Base-by-base conservation (phyloP, 208 protist species). In the Wallacemonas sp. region DNA sequence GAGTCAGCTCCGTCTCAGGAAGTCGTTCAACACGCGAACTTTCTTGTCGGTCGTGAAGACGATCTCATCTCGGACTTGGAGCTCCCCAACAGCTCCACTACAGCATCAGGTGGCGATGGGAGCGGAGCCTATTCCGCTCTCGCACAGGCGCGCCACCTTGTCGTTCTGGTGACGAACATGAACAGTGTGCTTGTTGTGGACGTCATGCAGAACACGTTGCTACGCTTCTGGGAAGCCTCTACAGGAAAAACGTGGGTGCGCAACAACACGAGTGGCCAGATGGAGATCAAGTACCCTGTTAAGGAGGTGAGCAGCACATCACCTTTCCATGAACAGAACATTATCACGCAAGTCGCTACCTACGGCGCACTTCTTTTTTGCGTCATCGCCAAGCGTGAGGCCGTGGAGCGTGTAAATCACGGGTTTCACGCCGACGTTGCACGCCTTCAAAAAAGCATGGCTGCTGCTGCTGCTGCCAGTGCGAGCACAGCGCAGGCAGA, bases 321-420 rank as follows among this genome's bases (percentile, higher is more conserved):
- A 0, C 75, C 75, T 8, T 66, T 82, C 15, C 56, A 55, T 19
- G 3, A 61, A 15, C 17, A 68, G 24, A 53, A 62, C 30, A 11
- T 75, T 22, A 27, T 77, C 34, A 75, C 66, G 2, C 76, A 82
- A 17, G 67, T 60, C 17, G 70, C 66, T 33, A 70, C 64, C 4
- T 82, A 56, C 31, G 76, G 70, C 12, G 76, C 76, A 19, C 41
- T 77, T 8, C 59, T 82, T 3, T 82, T 66, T 31, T 26, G 76
- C 14, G 76, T 72, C 0, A 61, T 70, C 33, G 71, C 76, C 12
- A 42, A 51, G 21, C 69, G 75, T 1, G 53, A 27, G 11, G 58
- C 19, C 21, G 54, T 70, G 31, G 39, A 33, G 21, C 34, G 33
- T 15, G 3, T 12, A 21, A 62, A 62, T 28, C 21, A 30, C 22